These are phyloP conservation scores for Pichia sp. DNA, from an alignment of 1,139 yeast species.

Conservation along the genomic window DNA sequence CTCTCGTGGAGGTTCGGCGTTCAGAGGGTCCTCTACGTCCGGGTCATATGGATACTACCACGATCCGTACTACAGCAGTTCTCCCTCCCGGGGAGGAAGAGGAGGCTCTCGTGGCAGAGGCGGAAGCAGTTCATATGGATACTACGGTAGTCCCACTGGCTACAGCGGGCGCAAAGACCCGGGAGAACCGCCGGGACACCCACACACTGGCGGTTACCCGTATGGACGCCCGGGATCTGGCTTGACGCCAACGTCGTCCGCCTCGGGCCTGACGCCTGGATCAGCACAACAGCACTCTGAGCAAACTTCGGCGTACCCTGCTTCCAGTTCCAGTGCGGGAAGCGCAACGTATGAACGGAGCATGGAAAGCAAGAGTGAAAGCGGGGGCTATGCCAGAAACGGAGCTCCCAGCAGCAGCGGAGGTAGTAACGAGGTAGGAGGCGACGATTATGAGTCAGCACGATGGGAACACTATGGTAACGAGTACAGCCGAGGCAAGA, in stretches of 20 bases:
- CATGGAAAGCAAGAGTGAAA: not conserved
- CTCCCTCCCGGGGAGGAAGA: slow-evolving; percentile 12
- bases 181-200: not conserved
- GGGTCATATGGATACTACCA: slow-evolving; percentile 10
- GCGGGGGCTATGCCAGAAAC: not conserved
- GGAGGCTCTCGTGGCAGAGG: slow-evolving; percentile 8
- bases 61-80: slow-evolving; percentile 12
- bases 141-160: slow-evolving; percentile 4
- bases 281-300: not conserved
- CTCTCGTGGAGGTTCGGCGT: slow-evolving; percentile 59
- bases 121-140: slow-evolving; percentile 4
- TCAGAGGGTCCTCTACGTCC: slow-evolving; percentile 54
- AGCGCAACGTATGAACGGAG: not conserved
- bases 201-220: not conserved
- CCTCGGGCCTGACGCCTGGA: not conserved
- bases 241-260: slow-evolving; percentile 4
- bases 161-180: not conserved
- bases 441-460: not conserved
- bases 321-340: slow-evolving; percentile 13
- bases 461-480: not conserved
- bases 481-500: not conserved
- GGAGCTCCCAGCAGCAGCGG: not conserved
- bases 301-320: not conserved
- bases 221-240: not conserved
- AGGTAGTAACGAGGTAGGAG: not conserved